Conservation (phyloP, 1,284 basidiomycete genomes). For the Cystobasidiaceae sp. region DNA sequence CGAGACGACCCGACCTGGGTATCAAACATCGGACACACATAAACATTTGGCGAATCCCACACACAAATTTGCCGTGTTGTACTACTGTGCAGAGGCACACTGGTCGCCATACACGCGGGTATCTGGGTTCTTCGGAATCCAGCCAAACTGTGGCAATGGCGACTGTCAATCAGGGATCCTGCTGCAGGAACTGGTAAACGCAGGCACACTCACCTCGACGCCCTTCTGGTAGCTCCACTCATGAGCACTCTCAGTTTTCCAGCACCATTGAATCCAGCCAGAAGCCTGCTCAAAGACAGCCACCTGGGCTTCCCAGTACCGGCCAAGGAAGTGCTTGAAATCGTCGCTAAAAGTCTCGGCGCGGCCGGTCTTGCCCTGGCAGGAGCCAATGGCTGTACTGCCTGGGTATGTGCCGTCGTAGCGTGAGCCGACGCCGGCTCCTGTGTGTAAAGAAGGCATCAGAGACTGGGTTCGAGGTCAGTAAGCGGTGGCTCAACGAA, state of each 20-base stretch:
- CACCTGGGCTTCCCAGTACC: slow-evolving; percentile 76
- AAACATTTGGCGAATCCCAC: too few relatives aligned
- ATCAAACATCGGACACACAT: too few relatives aligned
- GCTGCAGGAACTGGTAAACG: background rate
- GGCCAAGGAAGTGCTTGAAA: slow-evolving; percentile 77
- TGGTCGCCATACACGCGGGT: slow-evolving; percentile 43
- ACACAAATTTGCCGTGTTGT: background rate
- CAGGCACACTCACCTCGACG: slow-evolving; percentile 31
- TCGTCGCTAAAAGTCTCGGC: slow-evolving; percentile 64
- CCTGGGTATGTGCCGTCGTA: slow-evolving; percentile 44
- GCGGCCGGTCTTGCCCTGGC: slow-evolving; percentile 64
- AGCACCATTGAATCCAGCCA: slow-evolving; percentile 81
- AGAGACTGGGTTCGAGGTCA: background rate
- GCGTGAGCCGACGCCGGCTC: slow-evolving; percentile 42
- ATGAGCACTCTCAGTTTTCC: slow-evolving; percentile 58
- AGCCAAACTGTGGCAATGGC: slow-evolving; percentile 60
- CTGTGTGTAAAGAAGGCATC: slow-evolving; percentile 37
- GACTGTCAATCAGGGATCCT: slow-evolving; percentile 56
- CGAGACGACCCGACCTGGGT: too few relatives aligned
- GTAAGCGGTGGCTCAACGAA: background rate
- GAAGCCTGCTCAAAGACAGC: slow-evolving; percentile 48
- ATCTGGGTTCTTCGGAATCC: slow-evolving; percentile 68
- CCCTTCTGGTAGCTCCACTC: slow-evolving; percentile 46
- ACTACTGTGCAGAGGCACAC: background rate
- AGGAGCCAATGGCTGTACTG: slow-evolving; percentile 58